Evolutionary conservation across 352 stramenopile species (phyloP).

Genomic region (Phytopythium mirpurense): DNA sequence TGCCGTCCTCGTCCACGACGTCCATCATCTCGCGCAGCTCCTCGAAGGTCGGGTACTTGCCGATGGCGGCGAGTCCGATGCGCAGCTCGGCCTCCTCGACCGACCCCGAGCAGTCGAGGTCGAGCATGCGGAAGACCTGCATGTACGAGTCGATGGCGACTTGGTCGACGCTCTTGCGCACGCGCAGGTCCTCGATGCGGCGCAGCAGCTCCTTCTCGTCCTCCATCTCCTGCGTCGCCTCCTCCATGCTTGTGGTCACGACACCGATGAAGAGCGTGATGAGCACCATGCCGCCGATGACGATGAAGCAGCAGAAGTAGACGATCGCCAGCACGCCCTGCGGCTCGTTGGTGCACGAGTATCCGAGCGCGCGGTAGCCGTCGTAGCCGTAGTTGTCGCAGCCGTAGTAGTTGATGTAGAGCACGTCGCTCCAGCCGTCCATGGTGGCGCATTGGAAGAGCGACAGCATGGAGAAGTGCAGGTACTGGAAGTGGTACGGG

Average conservation of each 20-base stretch:
- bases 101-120: slow-evolving; percentile 76
- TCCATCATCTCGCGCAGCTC: slow-evolving; percentile 86
- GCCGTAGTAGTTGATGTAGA: slow-evolving; percentile 91
- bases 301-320: slow-evolving; percentile 83
- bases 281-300: slow-evolving; percentile 84
- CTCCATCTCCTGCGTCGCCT: slow-evolving; percentile 85
- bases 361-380: slow-evolving; percentile 38
- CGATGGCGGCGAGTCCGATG: slow-evolving; percentile 73
- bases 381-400: slow-evolving; percentile 84
- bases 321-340: slow-evolving; percentile 40
- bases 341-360: slow-evolving; percentile 47
- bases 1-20: slow-evolving; percentile 80
- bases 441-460: slow-evolving; percentile 88
- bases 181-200: slow-evolving; percentile 53
- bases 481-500: slow-evolving; percentile 83
- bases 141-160: slow-evolving; percentile 61
- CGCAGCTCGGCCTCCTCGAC: slow-evolving; percentile 84
- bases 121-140: slow-evolving; percentile 78
- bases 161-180: slow-evolving; percentile 47
- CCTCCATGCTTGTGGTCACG: slow-evolving; percentile 88
- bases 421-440: slow-evolving; percentile 87
- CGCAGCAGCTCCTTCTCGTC: slow-evolving; percentile 58
- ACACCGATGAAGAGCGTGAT: slow-evolving; percentile 92
- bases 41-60: slow-evolving; percentile 72
- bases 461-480: slow-evolving; percentile 86